Evolutionary conservation across 2,329 filamentous ascomycete genomes (phyloP), one percentile per base, ranked within the genome.

Genomic region (Chaetothyriales sp.): DNA sequence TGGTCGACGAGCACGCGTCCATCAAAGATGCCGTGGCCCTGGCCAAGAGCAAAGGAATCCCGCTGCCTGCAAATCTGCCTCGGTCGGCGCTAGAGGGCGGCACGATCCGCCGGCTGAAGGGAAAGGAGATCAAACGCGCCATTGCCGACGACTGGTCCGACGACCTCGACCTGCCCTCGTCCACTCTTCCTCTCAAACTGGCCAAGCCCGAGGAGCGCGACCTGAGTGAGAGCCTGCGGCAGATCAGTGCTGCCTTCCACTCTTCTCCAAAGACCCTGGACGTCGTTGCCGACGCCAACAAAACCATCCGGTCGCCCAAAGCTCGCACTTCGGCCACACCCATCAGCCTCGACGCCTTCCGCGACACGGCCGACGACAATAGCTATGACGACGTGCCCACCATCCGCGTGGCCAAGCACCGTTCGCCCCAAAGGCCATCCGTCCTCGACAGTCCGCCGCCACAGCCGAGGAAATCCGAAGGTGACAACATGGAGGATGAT

Each of bases 71-170:
- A 49, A 89, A 89, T 64, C 81, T 97, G 29, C 89, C 90, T 1
- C 81, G 86, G 28, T 95, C 90, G 18, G 92, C 92, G 28, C 73
- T 98, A 44, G 79, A 92, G 66, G 90, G 90, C 50, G 92, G 92
- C 49, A 90, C 89, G 8, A 97, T 97, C 64, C 94, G 94, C 71
- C 78, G 89, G 60, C 75, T 97, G 33, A 89, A 89, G 48, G 81
- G 81, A 54, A 78, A 80, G 59, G 88, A 83, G 62, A 75, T 85
- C 18, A 83, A 81, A 62, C 84, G 80, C 63, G 80, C 83, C 43
- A 79, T 86, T 54, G 81, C 86, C 57, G 85, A 89, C 61, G 86
- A 90, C 65, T 90, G 86, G 82, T 83, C 81, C 55, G 84, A 89
- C 60, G 86, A 90, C 60, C 68, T 90, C 47, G 84, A 86, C 60